Conservation (phyloP, 139 green algal species). For the Auxenochlorella pyrenoidosa region DNA sequence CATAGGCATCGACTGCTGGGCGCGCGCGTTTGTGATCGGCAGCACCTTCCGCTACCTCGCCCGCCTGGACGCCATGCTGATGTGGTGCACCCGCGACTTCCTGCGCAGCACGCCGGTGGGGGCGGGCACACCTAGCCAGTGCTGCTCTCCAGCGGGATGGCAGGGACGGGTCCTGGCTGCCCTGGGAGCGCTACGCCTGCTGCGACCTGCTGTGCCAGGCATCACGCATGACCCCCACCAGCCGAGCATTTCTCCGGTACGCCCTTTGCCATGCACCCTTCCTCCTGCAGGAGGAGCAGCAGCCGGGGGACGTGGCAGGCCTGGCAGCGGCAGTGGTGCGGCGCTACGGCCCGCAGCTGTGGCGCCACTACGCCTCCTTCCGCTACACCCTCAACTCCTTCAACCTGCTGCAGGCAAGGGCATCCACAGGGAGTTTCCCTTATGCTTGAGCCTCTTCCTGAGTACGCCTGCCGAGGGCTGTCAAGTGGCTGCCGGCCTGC, state of each 20-base stretch:
- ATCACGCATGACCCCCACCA: neutral
- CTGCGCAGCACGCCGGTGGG: slow-evolving; percentile 6
- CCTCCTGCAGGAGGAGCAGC: neutral
- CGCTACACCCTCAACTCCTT: neutral
- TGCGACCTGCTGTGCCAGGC: too few species aligned
- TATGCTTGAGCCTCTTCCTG: too few species aligned
- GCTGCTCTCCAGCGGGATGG: too few species aligned
- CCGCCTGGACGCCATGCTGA: slow-evolving; percentile 29
- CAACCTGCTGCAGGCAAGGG: slow-evolving; percentile 1
- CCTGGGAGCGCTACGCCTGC: too few species aligned
- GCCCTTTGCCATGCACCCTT: too few species aligned
- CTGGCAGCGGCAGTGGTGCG: neutral
- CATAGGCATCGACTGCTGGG: slow-evolving; percentile 23
- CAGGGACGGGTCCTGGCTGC: neutral
- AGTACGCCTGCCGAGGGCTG: too few species aligned
- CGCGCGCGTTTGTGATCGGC: neutral
- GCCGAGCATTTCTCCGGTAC: neutral
- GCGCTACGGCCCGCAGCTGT: neutral
- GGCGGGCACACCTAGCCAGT: too few species aligned
- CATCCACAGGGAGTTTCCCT: too few species aligned
- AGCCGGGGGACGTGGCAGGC: neutral
- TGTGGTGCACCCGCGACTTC: neutral
- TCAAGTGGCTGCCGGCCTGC: too few species aligned
- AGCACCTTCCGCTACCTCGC: neutral
- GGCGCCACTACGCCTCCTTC: neutral